Evolutionary conservation across 140 eudicot species (phyloP).

Genomic region (Stevia rebaudiana): DNA sequence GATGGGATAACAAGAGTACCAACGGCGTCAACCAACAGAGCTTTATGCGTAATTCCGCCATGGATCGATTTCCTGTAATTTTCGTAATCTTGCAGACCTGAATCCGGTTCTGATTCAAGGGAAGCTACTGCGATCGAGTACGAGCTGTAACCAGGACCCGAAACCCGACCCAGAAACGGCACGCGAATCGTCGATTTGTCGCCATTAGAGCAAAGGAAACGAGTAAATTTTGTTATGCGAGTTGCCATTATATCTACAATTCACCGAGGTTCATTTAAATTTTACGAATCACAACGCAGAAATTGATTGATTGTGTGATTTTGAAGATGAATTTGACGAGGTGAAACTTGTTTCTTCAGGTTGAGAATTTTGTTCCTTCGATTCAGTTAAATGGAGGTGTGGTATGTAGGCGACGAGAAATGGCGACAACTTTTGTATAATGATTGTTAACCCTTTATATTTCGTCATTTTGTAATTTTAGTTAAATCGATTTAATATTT

Average conservation of each 20-base stretch:
- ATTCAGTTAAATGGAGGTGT: conserved; percentile 7
- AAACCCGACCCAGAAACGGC: conserved; percentile 12
- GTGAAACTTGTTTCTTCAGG: conserved; percentile 4
- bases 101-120: conserved; percentile 30
- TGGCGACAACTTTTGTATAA: neutral
- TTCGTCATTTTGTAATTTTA: neutral
- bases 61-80: conserved; percentile 69
- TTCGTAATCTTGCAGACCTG: conserved; percentile 59
- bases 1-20: conserved; percentile 98
- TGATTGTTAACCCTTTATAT: neutral
- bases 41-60: conserved; percentile 91
- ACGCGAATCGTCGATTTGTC: neutral
- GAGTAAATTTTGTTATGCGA: conserved; percentile 27
- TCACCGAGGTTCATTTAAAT: conserved; percentile 20
- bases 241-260: conserved; percentile 30
- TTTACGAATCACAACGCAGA: neutral
- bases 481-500: no score
- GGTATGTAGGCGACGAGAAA: conserved; percentile 5
- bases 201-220: conserved; percentile 18
- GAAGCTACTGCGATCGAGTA: conserved; percentile 41
- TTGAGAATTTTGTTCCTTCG: conserved; percentile 9
- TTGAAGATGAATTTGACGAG: conserved; percentile 9
- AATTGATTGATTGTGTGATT: neutral
- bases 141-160: conserved; percentile 20
- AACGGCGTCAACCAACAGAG: conserved; percentile 92